Evolutionary conservation across 805 yeast species (phyloP).

Genomic region (Starmera caribaea): DNA sequence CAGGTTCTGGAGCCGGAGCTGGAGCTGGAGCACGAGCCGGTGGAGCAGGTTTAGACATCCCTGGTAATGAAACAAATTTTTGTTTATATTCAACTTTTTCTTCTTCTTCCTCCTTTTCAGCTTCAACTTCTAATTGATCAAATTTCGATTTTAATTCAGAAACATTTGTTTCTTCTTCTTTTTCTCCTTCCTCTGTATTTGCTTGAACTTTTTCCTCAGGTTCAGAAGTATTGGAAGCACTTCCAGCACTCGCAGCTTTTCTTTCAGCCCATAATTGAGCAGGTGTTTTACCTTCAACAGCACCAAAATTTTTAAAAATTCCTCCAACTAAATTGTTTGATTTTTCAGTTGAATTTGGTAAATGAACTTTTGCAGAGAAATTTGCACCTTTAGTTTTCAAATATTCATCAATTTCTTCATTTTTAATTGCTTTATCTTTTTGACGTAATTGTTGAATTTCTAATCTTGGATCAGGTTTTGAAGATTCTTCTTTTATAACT

Average conservation of each 20-base stretch:
- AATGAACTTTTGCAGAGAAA: slow-evolving; percentile 13
- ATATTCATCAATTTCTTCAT: slow-evolving; percentile 23
- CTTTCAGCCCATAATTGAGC: slow-evolving; percentile 96
- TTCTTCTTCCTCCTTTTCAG: slow-evolving; percentile 18
- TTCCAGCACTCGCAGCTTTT: slow-evolving; percentile 33
- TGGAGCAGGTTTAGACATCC: slow-evolving; percentile 11
- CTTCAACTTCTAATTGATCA: slow-evolving; percentile 19
- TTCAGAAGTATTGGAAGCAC: slow-evolving; percentile 14
- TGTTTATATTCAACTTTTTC: slow-evolving; percentile 3
- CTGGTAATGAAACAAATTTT: slow-evolving; percentile 7
- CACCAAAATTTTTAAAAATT: slow-evolving; percentile 47
- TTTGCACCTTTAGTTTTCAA: slow-evolving; percentile 26
- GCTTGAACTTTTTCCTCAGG: slow-evolving; percentile 3
- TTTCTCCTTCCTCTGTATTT: slow-evolving; percentile 22
- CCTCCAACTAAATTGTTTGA: slow-evolving; percentile 44
- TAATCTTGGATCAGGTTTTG: slow-evolving; percentile 33
- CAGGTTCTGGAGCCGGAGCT: slow-evolving; percentile 16
- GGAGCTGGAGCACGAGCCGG: slow-evolving; percentile 14
- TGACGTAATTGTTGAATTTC: slow-evolving; percentile 26
- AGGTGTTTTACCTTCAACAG: slow-evolving; percentile 77
- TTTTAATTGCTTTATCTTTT: slow-evolving; percentile 25
- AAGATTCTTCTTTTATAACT: slow-evolving; percentile 32
- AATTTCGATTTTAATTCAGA: slow-evolving; percentile 28
- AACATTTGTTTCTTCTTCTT: slow-evolving; percentile 19
- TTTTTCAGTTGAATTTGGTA: slow-evolving; percentile 11